phyloP scores from a whole-genome alignment of 345 rosid genomes.

The Angophora floribunda region DNA sequence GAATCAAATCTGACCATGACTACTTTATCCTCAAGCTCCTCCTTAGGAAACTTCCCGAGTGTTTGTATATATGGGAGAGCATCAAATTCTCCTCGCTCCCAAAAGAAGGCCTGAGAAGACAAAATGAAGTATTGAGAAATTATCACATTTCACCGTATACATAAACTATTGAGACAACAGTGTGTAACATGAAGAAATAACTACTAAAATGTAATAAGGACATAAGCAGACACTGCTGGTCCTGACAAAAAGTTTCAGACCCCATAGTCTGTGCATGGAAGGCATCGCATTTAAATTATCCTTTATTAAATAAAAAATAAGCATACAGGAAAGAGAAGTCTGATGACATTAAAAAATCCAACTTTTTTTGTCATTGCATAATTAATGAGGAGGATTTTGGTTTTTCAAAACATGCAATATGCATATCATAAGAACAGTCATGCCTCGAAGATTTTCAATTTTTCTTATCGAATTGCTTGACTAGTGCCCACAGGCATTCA shows the following conservation, averaged over 20 bases:
- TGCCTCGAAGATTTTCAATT: not conserved
- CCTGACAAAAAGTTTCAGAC: not conserved
- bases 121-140: not conserved
- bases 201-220: not conserved
- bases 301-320: not conserved
- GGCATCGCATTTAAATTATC: not conserved
- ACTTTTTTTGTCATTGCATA: constrained; percentile 4
- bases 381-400: not conserved
- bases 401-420: not conserved
- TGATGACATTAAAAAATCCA: constrained; percentile 8
- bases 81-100: constrained; percentile 14
- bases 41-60: constrained; percentile 39
- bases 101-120: constrained; percentile 15
- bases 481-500: not conserved
- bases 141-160: not conserved
- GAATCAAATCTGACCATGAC: constrained; percentile 67
- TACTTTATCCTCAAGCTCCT: constrained; percentile 46
- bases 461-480: not conserved
- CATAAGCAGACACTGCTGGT: not conserved
- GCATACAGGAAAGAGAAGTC: not conserved
- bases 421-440: not conserved
- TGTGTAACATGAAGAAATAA: not conserved
- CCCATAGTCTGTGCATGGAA: not conserved
- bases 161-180: not conserved
- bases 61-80: constrained; percentile 46